Conservation (phyloP, 768 basidiomycete species). For the Suillus plorans region DNA sequence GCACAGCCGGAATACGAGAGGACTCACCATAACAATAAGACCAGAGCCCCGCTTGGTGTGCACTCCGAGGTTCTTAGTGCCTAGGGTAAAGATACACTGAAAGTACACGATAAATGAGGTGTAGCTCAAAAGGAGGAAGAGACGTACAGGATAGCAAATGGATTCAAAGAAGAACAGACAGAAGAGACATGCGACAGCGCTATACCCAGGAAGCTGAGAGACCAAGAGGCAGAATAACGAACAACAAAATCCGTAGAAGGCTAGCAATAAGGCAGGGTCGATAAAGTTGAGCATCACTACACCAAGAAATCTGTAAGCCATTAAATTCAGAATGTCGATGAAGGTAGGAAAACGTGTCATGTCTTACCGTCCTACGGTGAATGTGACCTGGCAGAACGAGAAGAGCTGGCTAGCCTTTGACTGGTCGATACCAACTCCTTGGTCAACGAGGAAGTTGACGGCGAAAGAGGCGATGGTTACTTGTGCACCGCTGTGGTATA, state of each 20-base stretch:
- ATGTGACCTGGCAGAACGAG: slow-evolving; percentile 72
- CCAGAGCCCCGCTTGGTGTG: slow-evolving; percentile 64
- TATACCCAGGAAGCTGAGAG: slow-evolving; percentile 48
- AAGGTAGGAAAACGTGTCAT: neutral
- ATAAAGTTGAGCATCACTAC: slow-evolving; percentile 60
- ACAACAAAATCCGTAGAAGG: slow-evolving; percentile 52
- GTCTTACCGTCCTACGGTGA: slow-evolving; percentile 56
- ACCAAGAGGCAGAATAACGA: slow-evolving; percentile 51
- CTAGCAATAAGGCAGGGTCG: slow-evolving; percentile 63
- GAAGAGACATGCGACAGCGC: slow-evolving; percentile 62
- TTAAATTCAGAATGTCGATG: slow-evolving; percentile 3
- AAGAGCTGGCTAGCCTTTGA: slow-evolving; percentile 62
- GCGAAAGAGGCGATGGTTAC: slow-evolving; percentile 66
- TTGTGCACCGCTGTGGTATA: slow-evolving; percentile 52
- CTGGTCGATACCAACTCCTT: slow-evolving; percentile 51
- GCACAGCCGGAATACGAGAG: neutral
- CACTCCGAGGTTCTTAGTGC: slow-evolving; percentile 60
- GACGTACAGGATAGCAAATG: slow-evolving; percentile 63
- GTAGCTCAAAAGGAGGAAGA: neutral
- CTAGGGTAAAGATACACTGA: slow-evolving; percentile 62
- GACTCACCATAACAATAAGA: slow-evolving; percentile 57
- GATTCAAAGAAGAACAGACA: slow-evolving; percentile 74
- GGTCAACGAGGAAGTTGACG: slow-evolving; percentile 69
- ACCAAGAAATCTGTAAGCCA: slow-evolving; percentile 52
- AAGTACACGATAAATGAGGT: neutral